Conservation (phyloP, 2,329 filamentous ascomycete genomes). For the Coniella vitis region DNA sequence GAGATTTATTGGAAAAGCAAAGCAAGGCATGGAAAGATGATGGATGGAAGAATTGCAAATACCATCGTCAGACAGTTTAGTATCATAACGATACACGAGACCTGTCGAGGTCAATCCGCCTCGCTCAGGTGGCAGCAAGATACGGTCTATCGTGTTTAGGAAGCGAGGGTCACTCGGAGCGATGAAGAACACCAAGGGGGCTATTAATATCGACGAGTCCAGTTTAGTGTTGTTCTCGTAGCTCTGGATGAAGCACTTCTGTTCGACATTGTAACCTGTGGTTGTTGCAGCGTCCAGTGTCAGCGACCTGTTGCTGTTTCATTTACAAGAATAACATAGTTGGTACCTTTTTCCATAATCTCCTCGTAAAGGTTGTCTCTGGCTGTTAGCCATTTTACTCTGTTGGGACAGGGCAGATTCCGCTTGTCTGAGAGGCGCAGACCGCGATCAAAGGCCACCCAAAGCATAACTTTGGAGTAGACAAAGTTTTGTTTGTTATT, state of each 20-base stretch:
- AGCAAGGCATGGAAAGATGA: too few relatives aligned
- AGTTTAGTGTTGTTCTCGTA: constrained; percentile 65
- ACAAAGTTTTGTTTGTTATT: constrained; percentile 70
- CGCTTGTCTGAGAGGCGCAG: constrained; percentile 68
- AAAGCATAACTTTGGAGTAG: constrained; percentile 79
- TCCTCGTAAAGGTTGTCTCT: constrained; percentile 66
- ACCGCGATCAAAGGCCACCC: constrained; percentile 73
- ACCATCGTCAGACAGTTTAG: constrained; percentile 62
- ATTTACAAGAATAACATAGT: neutral
- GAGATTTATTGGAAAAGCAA: neutral
- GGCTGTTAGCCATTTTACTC: constrained; percentile 57
- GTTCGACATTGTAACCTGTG: constrained; percentile 60
- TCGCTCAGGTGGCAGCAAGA: constrained; percentile 65
- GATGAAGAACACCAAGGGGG: constrained; percentile 74
- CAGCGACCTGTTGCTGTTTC: too few relatives aligned
- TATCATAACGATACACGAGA: constrained; percentile 70
- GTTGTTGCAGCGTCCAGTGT: neutral
- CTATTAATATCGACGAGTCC: constrained; percentile 69
- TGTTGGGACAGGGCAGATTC: constrained; percentile 67
- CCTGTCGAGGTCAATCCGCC: constrained; percentile 70
- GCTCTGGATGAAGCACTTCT: constrained; percentile 67
- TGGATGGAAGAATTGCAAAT: constrained; percentile 12
- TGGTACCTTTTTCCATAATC: constrained; percentile 61
- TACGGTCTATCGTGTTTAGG: constrained; percentile 62
- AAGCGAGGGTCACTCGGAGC: constrained; percentile 72